Evolutionary conservation across 768 basidiomycete species (phyloP).

Genomic region (Suillus fuscotomentosus): DNA sequence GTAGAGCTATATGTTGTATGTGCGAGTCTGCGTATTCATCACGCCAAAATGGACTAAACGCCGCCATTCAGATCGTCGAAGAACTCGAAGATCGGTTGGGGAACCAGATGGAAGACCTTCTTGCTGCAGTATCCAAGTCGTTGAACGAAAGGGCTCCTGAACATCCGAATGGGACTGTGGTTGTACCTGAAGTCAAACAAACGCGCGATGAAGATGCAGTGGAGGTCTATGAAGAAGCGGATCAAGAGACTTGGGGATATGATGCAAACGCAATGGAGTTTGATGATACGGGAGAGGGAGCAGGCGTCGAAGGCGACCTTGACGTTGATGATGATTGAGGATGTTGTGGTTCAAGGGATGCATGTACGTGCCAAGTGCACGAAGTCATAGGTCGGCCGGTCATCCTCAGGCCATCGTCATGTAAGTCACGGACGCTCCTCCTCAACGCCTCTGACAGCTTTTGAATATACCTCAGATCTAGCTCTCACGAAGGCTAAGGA

Average conservation of each 20-base stretch:
- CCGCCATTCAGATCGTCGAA: slow-evolving; percentile 73
- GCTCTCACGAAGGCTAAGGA: not conserved
- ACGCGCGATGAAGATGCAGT: slow-evolving; percentile 1
- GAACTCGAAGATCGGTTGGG: slow-evolving; percentile 85
- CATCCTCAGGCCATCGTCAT: not conserved
- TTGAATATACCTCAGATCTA: not conserved
- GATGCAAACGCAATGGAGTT: slow-evolving; percentile 54
- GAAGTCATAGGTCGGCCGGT: not conserved
- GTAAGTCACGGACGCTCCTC: not conserved
- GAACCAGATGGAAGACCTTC: slow-evolving; percentile 64
- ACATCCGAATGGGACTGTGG: not conserved
- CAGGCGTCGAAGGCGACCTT: slow-evolving; percentile 67
- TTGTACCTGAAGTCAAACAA: not conserved
- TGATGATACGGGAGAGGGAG: slow-evolving; percentile 66
- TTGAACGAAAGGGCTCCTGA: slow-evolving; percentile 9
- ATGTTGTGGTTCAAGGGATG: not conserved
- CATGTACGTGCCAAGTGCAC: not conserved
- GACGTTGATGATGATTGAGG: slow-evolving; percentile 60
- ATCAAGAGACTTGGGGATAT: slow-evolving; percentile 29
- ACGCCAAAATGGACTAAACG: slow-evolving; percentile 1
- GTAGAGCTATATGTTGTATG: slow-evolving; percentile 90
- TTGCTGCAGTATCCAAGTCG: slow-evolving; percentile 53
- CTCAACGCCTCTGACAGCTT: not conserved
- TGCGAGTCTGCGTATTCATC: slow-evolving; percentile 11
- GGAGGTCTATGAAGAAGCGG: slow-evolving; percentile 19